Conservation (phyloP, 2,329 filamentous ascomycete genomes). For the Arthrobotrys megalospora region DNA sequence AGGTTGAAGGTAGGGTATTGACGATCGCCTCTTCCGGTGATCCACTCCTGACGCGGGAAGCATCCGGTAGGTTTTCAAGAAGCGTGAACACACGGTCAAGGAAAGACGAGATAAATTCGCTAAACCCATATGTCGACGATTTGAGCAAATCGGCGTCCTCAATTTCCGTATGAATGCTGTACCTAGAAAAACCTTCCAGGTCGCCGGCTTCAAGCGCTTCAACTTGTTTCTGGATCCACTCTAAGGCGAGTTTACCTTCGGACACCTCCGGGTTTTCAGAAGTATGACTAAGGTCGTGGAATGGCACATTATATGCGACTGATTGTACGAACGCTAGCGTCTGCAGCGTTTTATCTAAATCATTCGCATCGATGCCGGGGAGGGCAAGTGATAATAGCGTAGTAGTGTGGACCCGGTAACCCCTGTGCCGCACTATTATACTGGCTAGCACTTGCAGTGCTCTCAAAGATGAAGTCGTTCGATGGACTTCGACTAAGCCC, state of each 20-base stretch:
- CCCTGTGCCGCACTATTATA: constrained; percentile 91
- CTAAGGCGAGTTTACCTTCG: constrained; percentile 68
- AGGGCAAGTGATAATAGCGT: constrained; percentile 91
- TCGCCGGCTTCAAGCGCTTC: constrained; percentile 94
- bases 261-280: constrained; percentile 77
- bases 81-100: constrained; percentile 95
- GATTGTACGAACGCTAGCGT: constrained; percentile 95
- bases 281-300: constrained; percentile 81
- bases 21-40: constrained; percentile 98
- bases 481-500: constrained; percentile 95
- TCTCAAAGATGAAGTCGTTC: constrained; percentile 92
- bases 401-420: constrained; percentile 96
- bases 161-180: constrained; percentile 83
- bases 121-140: constrained; percentile 93
- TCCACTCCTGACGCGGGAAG: constrained; percentile 86
- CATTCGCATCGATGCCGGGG: constrained; percentile 97
- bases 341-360: constrained; percentile 95
- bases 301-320: constrained; percentile 95
- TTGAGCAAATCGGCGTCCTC: constrained; percentile 89
- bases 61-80: constrained; percentile 93
- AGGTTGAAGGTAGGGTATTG: constrained; percentile 91
- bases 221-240: constrained; percentile 93
- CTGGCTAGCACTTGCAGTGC: constrained; percentile 92
- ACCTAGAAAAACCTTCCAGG: constrained; percentile 87
- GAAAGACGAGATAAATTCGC: constrained; percentile 91